Evolutionary conservation across 2,329 filamentous ascomycete genomes (phyloP).

Genomic region (Lachnellula subtilissima): DNA sequence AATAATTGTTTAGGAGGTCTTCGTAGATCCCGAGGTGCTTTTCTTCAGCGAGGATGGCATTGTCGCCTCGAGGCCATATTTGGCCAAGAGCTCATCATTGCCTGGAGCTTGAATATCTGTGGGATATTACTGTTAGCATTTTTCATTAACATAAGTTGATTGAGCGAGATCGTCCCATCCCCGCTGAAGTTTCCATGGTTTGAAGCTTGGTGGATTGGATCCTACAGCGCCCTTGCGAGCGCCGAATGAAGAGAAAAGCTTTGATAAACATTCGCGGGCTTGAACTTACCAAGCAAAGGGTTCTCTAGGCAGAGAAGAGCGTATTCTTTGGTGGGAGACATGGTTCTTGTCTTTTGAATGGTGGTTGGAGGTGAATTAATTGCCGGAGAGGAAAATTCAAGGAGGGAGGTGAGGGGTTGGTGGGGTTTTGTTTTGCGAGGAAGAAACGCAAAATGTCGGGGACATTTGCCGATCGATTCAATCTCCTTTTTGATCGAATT

Average conservation of each 20-base stretch:
- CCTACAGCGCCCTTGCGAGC: background rate
- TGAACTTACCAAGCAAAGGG: conserved; percentile 75
- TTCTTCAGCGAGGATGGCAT: conserved; percentile 92
- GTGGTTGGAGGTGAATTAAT: background rate
- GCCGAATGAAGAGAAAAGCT: background rate
- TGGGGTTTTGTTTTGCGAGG: conserved; percentile 12
- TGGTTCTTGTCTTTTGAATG: conserved; percentile 37
- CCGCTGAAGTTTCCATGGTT: background rate
- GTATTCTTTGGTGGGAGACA: conserved; percentile 76
- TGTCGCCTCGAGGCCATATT: conserved; percentile 95
- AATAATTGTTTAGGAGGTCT: conserved; percentile 85
- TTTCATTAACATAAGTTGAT: background rate
- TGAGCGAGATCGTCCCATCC: background rate
- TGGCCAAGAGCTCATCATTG: conserved; percentile 77
- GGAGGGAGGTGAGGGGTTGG: conserved; percentile 10
- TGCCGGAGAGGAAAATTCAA: conserved; percentile 5
- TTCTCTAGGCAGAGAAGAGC: conserved; percentile 94
- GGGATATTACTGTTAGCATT: conserved; percentile 4
- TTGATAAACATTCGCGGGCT: background rate
- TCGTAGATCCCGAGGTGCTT: conserved; percentile 89
- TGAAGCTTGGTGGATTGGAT: background rate
- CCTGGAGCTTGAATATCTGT: conserved; percentile 87
- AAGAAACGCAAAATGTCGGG: background rate
- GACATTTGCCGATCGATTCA: background rate
- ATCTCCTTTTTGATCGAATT: background rate